These are phyloP conservation scores for Aureobasidium lini DNA, from an alignment of 2,329 filamentous ascomycete species.

Conservation along the genomic window DNA sequence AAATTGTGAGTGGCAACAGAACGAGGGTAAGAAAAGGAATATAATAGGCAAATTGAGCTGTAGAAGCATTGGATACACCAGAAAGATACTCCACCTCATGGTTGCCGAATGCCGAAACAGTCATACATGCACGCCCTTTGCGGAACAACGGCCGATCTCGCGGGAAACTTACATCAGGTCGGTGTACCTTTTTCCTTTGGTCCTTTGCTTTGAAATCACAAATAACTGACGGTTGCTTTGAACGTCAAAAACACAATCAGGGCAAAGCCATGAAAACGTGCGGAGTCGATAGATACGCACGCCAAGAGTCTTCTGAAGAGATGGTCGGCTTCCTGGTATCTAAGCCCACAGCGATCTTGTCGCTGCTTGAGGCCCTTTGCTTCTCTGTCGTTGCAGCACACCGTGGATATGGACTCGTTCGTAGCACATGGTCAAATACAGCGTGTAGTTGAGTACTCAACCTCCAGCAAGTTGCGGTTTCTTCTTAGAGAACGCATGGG, in stretches of 20 bases:
- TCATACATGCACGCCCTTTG: neutral
- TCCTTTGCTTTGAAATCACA: neutral
- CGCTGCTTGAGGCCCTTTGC: neutral
- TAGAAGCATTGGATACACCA: neutral
- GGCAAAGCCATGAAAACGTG: neutral
- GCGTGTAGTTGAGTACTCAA: too few relatives aligned
- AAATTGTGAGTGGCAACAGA: neutral
- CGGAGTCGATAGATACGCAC: neutral
- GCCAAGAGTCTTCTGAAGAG: neutral
- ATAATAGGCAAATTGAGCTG: neutral
- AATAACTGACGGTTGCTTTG: neutral
- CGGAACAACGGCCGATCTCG: conserved; percentile 5
- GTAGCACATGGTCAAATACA: too few relatives aligned
- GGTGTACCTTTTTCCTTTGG: neutral
- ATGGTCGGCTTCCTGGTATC: neutral
- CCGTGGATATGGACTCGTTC: too few relatives aligned
- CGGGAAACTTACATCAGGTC: neutral
- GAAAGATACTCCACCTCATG: conserved; percentile 1
- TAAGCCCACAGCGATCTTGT: neutral
- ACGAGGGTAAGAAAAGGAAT: neutral
- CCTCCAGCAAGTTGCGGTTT: too few relatives aligned
- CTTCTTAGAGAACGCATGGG: too few relatives aligned
- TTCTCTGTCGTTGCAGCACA: too few relatives aligned
- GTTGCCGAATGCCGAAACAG: conserved; percentile 7
- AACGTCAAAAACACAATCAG: neutral